Percentiles rank a stretch among this genome's conserved stretches.
phyloP scores from a whole-genome alignment of 345 rosid species.

The Acer saccharum region DNA sequence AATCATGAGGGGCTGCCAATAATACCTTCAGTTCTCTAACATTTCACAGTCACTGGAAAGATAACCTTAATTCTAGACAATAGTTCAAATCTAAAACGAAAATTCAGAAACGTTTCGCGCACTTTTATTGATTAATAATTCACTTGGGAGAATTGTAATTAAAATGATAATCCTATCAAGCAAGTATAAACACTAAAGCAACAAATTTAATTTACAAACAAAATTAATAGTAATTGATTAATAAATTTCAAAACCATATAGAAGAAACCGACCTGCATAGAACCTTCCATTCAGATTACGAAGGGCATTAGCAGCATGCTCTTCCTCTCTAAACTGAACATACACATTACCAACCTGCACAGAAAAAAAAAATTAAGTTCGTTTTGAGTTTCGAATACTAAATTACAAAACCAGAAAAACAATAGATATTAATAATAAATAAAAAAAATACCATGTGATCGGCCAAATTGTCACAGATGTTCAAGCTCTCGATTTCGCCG shows the following conservation, averaged over 20 bases:
- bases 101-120: not conserved
- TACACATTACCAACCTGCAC: conserved; percentile 64
- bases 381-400: not conserved
- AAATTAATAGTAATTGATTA: not conserved
- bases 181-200: too few species aligned
- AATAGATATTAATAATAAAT: not conserved
- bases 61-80: not conserved
- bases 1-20: not conserved
- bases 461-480: conserved; percentile 60
- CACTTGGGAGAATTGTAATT: not conserved
- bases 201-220: not conserved
- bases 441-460: conserved; percentile 49
- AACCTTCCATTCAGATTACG: conserved; percentile 47
- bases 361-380: not conserved
- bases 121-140: not conserved
- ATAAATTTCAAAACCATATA: not conserved
- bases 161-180: not conserved
- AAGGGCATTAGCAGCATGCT: conserved; percentile 57
- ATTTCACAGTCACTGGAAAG: not conserved
- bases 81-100: not conserved
- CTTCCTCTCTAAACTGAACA: conserved; percentile 64
- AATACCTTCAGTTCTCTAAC: not conserved
- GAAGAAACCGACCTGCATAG: conserved; percentile 40
- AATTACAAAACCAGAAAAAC: not conserved
- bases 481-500: conserved; percentile 52